Evolutionary conservation across 139 green algal species (phyloP).

Genomic region (Chlorella vulgaris): DNA sequence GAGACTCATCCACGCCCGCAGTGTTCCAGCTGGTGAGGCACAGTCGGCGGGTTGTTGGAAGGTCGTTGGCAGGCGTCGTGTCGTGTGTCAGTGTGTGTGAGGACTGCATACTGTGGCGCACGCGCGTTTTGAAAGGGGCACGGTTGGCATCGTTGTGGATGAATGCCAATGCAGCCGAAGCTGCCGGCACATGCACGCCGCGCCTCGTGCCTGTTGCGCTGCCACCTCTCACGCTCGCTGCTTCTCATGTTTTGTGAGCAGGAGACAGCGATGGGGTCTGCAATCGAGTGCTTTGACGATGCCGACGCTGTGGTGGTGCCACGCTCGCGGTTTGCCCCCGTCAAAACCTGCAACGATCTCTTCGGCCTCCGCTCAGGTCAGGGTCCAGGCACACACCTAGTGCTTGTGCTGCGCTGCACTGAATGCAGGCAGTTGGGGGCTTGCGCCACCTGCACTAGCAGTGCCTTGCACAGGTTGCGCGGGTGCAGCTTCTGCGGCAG

Average conservation of each 20-base stretch:
- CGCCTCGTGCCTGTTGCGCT: not conserved
- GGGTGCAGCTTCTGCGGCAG: no score
- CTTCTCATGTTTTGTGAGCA: not conserved
- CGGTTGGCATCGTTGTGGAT: no score
- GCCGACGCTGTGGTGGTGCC: constrained; percentile 88
- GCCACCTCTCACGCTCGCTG: not conserved
- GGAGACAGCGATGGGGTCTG: constrained; percentile 46
- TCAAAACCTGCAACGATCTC: constrained; percentile 94
- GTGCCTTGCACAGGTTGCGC: no score
- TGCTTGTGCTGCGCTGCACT: no score
- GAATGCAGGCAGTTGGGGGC: no score
- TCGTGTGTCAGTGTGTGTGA: not conserved
- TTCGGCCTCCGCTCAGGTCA: constrained; percentile 81
- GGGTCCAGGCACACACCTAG: not conserved
- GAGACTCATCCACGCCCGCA: constrained; percentile 65
- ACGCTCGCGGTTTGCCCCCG: constrained; percentile 87
- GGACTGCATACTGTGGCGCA: not conserved
- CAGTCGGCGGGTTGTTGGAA: no score
- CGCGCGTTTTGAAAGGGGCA: no score
- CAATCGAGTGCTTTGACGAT: constrained; percentile 91
- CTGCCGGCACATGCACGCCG: not conserved
- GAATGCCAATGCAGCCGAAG: not conserved
- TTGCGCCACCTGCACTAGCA: no score
- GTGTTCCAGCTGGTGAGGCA: constrained; percentile 84
- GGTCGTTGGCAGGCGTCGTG: not conserved